Percentiles rank a stretch among this genome's conserved stretches.
Conservation (phyloP, 192 early-diverging fungal genomes). For the Backusella parvicylindrica region DNA sequence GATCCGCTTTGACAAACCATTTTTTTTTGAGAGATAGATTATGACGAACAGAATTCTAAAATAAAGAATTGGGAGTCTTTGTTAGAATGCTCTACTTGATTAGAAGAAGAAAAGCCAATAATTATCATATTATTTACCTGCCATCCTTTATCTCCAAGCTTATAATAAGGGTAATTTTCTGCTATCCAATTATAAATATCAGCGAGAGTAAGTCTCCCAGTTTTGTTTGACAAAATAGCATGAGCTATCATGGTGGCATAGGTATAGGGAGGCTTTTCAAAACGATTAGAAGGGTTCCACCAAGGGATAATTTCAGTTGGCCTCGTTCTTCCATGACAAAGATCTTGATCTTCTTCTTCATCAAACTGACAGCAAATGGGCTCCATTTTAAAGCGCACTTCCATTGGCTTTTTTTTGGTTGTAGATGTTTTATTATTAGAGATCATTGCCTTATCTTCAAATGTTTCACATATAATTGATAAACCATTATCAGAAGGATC, state of each 20-base stretch:
- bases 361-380: not conserved
- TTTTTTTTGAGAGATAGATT: slow-evolving; percentile 81
- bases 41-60: slow-evolving; percentile 87
- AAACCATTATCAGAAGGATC: not conserved
- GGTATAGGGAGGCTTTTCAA: slow-evolving; percentile 60
- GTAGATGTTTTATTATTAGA: not conserved
- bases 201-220: slow-evolving; percentile 61
- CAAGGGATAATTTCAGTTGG: slow-evolving; percentile 10
- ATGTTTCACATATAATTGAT: not conserved
- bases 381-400: not conserved
- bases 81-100: not conserved
- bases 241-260: slow-evolving; percentile 80
- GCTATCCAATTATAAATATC: slow-evolving; percentile 84
- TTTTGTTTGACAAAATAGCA: slow-evolving; percentile 59
- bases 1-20: slow-evolving; percentile 69
- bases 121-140: slow-evolving; percentile 44
- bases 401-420: not conserved
- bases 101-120: not conserved
- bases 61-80: slow-evolving; percentile 1
- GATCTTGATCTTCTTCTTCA: not conserved
- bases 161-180: slow-evolving; percentile 64
- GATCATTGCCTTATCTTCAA: not conserved
- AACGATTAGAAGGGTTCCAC: slow-evolving; percentile 11
- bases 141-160: slow-evolving; percentile 66
- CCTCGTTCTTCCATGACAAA: not conserved